These are phyloP conservation scores for Globisporangium irregulare DNA, from an alignment of 352 stramenopile genomes.

Conservation along the genomic window DNA sequence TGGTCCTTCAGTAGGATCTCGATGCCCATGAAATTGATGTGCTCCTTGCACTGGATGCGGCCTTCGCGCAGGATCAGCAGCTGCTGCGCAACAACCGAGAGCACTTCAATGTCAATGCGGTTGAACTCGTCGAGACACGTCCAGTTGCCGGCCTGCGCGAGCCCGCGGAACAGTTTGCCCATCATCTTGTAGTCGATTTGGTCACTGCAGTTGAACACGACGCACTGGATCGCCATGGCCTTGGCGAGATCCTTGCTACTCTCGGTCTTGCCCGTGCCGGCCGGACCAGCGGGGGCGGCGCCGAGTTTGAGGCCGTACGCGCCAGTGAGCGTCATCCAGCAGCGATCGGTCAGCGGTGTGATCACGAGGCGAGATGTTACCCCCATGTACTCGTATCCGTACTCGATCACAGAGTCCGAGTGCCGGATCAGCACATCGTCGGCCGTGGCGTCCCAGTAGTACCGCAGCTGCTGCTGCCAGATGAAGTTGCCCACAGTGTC, in stretches of 20 bases:
- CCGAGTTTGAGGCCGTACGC: conserved; percentile 93
- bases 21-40: conserved; percentile 96
- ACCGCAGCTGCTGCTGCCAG: conserved; percentile 93
- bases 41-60: conserved; percentile 77
- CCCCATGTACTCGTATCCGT: conserved; percentile 96
- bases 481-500: conserved; percentile 87
- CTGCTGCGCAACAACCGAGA: conserved; percentile 94
- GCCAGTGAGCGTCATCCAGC: conserved; percentile 95
- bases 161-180: conserved; percentile 94
- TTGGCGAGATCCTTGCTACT: conserved; percentile 95
- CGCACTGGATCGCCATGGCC: conserved; percentile 91
- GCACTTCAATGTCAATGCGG: conserved; percentile 92
- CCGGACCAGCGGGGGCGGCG: conserved; percentile 89
- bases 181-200: conserved; percentile 97
- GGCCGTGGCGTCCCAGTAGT: conserved; percentile 90
- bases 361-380: conserved; percentile 86
- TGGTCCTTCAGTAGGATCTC: conserved; percentile 95
- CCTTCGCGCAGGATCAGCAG: conserved; percentile 75
- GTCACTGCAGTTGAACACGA: conserved; percentile 97
- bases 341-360: conserved; percentile 91
- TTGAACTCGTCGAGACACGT: conserved; percentile 94
- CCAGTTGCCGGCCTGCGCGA: conserved; percentile 90
- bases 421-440: conserved; percentile 90
- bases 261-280: conserved; percentile 96
- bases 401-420: conserved; percentile 86